phyloP scores from a whole-genome alignment of 805 yeast genomes.

The Saccharomyces jurei region DNA sequence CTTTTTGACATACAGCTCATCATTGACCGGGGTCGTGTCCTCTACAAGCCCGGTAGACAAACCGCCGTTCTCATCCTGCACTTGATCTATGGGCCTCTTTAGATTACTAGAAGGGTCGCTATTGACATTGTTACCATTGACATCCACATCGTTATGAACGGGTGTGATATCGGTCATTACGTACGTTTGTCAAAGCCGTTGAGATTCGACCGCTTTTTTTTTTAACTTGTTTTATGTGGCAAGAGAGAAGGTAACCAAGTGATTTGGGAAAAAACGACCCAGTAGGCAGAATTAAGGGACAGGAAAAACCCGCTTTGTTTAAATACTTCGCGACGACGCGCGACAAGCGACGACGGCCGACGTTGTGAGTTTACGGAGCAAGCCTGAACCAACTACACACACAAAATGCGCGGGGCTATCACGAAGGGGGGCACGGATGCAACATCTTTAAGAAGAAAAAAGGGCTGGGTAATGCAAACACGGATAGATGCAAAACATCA shows the following conservation, averaged over 20 bases:
- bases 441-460: neutral
- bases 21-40: neutral
- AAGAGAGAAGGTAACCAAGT: neutral
- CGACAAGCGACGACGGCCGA: neutral
- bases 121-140: neutral
- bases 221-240: neutral
- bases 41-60: neutral
- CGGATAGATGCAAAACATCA: neutral
- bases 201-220: neutral
- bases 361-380: neutral
- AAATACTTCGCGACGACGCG: neutral
- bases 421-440: neutral
- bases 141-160: neutral
- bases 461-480: neutral
- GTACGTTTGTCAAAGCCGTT: neutral
- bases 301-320: neutral
- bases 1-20: neutral
- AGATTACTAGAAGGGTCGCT: neutral
- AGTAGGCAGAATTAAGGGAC: neutral
- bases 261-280: neutral
- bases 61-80: neutral
- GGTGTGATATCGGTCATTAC: neutral
- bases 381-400: neutral
- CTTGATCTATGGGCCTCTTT: neutral
- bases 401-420: neutral